These are phyloP conservation scores for Capsicum baccatum DNA, from an alignment of 257 asterid genomes.

Conservation along the genomic window DNA sequence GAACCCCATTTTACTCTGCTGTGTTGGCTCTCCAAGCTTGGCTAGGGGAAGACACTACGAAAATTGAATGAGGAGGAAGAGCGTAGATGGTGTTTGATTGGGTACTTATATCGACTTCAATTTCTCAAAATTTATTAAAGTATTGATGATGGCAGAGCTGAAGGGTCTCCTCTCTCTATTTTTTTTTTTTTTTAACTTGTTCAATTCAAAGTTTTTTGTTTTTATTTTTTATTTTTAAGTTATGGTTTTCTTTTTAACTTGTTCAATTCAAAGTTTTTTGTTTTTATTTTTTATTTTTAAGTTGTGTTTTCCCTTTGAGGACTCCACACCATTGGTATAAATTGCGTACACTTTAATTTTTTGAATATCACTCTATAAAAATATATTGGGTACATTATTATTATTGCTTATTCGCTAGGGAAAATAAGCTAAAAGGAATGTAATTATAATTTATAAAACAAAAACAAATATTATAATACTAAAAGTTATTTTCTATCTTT, in stretches of 20 bases:
- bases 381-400: too few species aligned
- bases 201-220: neutral
- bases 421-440: too few species aligned
- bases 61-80: neutral
- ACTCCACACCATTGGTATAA: too few species aligned
- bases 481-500: too few species aligned
- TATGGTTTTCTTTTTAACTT: neutral
- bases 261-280: too few species aligned
- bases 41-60: neutral
- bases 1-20: slow-evolving; percentile 63
- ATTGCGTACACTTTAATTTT: too few species aligned
- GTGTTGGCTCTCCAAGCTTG: neutral
- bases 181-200: neutral
- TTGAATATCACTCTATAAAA: too few species aligned
- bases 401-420: too few species aligned
- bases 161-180: neutral
- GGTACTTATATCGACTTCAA: neutral
- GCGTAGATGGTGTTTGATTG: neutral
- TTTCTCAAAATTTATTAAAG: neutral
- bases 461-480: too few species aligned
- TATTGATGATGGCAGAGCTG: neutral
- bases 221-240: neutral
- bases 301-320: too few species aligned
- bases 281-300: too few species aligned
- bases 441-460: too few species aligned